Conservation (phyloP, 352 stramenopile species). For the Paralagenidium karlingii region DNA sequence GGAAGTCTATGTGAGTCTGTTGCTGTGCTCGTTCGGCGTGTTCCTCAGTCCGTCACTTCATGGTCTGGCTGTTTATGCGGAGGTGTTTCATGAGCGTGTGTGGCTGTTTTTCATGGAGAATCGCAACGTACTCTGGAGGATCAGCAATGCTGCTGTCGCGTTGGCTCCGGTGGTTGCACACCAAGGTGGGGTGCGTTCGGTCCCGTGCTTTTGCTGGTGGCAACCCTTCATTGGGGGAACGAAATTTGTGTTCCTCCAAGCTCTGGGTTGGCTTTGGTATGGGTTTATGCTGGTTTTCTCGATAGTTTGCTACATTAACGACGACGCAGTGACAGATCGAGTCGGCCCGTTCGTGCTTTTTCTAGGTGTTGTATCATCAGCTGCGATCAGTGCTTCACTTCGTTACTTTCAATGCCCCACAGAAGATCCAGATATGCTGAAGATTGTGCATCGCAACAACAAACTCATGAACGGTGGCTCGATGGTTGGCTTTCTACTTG, state of each 20-base stretch:
- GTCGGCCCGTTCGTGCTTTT: conserved; percentile 15
- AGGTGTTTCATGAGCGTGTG: neutral
- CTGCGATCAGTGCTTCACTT: conserved; percentile 18
- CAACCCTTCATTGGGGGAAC: conserved; percentile 41
- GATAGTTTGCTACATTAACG: conserved; percentile 29
- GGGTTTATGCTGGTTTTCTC: conserved; percentile 22
- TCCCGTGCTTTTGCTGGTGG: conserved; percentile 20
- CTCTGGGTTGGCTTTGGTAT: conserved; percentile 46
- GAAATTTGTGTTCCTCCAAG: conserved; percentile 46
- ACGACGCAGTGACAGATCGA: conserved; percentile 10
- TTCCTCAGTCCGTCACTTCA: neutral
- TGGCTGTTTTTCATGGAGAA: conserved; percentile 10
- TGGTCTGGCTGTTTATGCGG: neutral
- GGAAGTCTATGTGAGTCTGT: conserved; percentile 18
- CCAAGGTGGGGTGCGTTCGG: conserved; percentile 17
- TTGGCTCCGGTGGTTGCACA: conserved; percentile 24
- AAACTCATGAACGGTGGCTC: too few species aligned
- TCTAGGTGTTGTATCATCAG: conserved; percentile 14
- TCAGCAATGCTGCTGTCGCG: conserved; percentile 16
- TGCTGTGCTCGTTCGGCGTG: conserved; percentile 19
- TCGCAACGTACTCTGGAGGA: conserved; percentile 22
- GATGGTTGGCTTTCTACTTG: too few species aligned
- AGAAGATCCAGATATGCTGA: neutral
- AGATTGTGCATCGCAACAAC: neutral
- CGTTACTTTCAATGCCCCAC: conserved; percentile 14